Percentiles rank a stretch among this genome's conserved stretches.
Evolutionary conservation across 163 green algal genomes (phyloP).

Genomic region (Chlorella variabilis): DNA sequence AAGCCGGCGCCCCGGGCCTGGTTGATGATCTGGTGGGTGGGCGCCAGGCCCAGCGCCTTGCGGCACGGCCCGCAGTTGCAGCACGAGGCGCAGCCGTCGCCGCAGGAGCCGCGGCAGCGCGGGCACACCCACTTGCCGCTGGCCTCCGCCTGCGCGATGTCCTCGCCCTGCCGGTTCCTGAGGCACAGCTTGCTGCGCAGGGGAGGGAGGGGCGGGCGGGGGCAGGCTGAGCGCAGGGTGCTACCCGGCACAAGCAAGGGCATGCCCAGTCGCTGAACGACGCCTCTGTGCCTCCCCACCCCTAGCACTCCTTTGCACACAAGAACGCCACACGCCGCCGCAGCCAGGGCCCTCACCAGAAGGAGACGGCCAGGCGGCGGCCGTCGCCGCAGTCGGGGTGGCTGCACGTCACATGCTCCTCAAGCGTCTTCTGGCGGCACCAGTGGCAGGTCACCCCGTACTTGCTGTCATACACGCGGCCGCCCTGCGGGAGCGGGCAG

Average conservation of each 20-base stretch:
- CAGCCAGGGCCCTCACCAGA: conserved; percentile 65
- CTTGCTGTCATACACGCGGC: conserved; percentile 77
- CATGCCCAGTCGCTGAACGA: too few relatives aligned
- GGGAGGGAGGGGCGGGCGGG: too few relatives aligned
- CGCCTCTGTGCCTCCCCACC: too few relatives aligned
- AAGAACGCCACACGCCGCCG: neutral
- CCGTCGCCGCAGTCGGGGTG: conserved; percentile 62
- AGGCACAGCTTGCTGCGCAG: conserved; percentile 73
- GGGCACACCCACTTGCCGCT: conserved; percentile 78
- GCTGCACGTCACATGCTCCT: conserved; percentile 71
- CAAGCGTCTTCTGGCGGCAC: conserved; percentile 88
- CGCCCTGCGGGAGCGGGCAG: conserved; percentile 58
- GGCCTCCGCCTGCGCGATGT: conserved; percentile 57
- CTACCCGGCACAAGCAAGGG: too few relatives aligned
- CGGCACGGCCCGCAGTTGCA: conserved; percentile 89
- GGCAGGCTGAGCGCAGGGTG: neutral
- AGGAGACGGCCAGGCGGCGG: conserved; percentile 64
- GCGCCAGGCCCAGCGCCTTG: conserved; percentile 71
- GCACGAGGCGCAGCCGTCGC: conserved; percentile 72
- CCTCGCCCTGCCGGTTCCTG: conserved; percentile 81
- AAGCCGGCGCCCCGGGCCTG: conserved; percentile 67
- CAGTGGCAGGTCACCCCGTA: conserved; percentile 85
- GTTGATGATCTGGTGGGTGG: conserved; percentile 74
- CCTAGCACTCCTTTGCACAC: too few relatives aligned
- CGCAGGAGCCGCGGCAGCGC: conserved; percentile 76